A percentile compares a stretch with the other conserved stretches of the same genome.
Conservation (phyloP, 805 yeast genomes). For the Wickerhamiella vanderwaltii region DNA sequence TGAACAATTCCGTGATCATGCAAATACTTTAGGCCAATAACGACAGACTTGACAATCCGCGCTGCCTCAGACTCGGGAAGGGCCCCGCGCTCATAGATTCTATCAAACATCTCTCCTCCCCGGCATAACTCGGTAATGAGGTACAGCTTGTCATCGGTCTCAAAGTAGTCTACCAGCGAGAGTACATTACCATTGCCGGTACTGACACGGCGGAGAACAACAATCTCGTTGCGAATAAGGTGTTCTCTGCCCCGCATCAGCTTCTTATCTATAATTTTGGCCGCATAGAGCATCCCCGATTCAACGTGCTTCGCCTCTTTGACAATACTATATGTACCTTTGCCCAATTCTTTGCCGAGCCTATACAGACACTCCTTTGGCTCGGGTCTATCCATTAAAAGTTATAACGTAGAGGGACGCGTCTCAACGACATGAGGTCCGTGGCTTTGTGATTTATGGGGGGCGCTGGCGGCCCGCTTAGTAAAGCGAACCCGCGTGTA, state of each 20-base stretch:
- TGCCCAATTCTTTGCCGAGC: slow-evolving; percentile 30
- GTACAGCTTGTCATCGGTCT: slow-evolving; percentile 42
- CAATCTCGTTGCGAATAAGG: slow-evolving; percentile 49
- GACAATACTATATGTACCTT: slow-evolving; percentile 35
- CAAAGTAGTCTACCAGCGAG: slow-evolving; percentile 56
- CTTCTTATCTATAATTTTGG: slow-evolving; percentile 39
- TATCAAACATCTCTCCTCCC: slow-evolving; percentile 58
- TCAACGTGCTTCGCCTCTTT: slow-evolving; percentile 32
- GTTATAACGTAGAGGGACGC: too few relatives aligned
- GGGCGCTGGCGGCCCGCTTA: background rate
- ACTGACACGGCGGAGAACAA: slow-evolving; percentile 40
- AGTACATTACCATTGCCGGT: slow-evolving; percentile 43
- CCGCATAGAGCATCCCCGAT: slow-evolving; percentile 38
- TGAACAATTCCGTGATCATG: slow-evolving; percentile 52
- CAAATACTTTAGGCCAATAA: slow-evolving; percentile 45
- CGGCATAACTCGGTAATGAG: slow-evolving; percentile 55
- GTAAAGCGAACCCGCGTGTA: too few relatives aligned
- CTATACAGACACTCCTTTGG: slow-evolving; percentile 17
- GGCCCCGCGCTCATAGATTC: slow-evolving; percentile 37
- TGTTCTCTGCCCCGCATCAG: slow-evolving; percentile 43
- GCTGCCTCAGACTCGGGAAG: slow-evolving; percentile 40
- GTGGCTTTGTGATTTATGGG: too few relatives aligned
- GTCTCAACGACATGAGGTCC: too few relatives aligned
- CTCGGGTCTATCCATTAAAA: slow-evolving; percentile 10
- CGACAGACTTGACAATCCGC: slow-evolving; percentile 37